These are phyloP conservation scores for Sergeia podlipaevii DNA, from an alignment of 208 protist genomes.

Conservation along the genomic window DNA sequence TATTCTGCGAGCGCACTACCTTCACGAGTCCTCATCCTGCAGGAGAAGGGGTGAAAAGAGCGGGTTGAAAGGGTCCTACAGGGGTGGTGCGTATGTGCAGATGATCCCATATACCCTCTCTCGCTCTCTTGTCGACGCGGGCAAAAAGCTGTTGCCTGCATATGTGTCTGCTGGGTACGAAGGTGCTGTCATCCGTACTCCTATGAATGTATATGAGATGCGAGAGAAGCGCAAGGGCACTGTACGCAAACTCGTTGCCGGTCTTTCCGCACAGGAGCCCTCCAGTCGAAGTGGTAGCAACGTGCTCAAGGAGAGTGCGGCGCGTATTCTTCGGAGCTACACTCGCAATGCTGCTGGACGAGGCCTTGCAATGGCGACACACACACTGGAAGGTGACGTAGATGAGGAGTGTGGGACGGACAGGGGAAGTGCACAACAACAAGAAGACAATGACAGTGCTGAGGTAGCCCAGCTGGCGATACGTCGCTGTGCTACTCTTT, in stretches of 20 bases:
- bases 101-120: slow-evolving; percentile 57
- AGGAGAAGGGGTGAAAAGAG: background rate
- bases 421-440: background rate
- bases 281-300: too few species aligned
- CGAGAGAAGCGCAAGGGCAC: slow-evolving; percentile 61
- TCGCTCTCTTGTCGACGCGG: slow-evolving; percentile 49
- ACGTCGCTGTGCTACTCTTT: slow-evolving; percentile 17
- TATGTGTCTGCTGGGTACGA: slow-evolving; percentile 66
- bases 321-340: too few species aligned
- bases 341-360: too few species aligned
- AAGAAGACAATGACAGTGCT: slow-evolving; percentile 11
- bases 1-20: slow-evolving; percentile 25
- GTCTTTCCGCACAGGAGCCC: too few species aligned
- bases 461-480: slow-evolving; percentile 27
- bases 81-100: slow-evolving; percentile 54
- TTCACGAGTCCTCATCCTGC: background rate
- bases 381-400: too few species aligned
- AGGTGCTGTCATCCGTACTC: slow-evolving; percentile 73
- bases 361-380: too few species aligned
- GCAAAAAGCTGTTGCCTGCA: slow-evolving; percentile 31
- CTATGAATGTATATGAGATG: slow-evolving; percentile 75
- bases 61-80: slow-evolving; percentile 3
- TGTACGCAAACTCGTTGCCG: slow-evolving; percentile 33
- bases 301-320: too few species aligned
- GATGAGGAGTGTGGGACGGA: too few species aligned